Percentiles rank a stretch among this genome's conserved stretches.
phyloP scores from a whole-genome alignment of 169 alveolate species.

The Cryptosporidium felis region DNA sequence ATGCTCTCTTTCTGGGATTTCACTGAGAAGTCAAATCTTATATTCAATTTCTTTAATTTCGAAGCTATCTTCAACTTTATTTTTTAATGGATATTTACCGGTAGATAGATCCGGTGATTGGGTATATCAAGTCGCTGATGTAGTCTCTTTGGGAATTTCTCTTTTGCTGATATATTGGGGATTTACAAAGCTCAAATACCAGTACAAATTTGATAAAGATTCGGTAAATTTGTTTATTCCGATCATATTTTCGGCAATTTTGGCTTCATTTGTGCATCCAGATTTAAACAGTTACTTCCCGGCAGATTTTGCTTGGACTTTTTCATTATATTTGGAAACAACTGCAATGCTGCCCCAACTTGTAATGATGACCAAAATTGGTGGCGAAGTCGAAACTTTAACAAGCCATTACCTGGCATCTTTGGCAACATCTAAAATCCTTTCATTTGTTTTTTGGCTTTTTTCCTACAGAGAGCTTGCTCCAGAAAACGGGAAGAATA shows the following conservation, averaged over 20 bases:
- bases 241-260: constrained; percentile 71
- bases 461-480: constrained; percentile 78
- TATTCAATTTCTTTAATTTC: constrained; percentile 73
- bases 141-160: constrained; percentile 65
- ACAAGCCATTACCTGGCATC: constrained; percentile 81
- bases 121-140: constrained; percentile 78
- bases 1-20: constrained; percentile 63
- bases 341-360: constrained; percentile 79
- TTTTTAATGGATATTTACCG: constrained; percentile 79
- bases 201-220: constrained; percentile 75
- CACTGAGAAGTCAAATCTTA: constrained; percentile 49
- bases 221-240: constrained; percentile 70
- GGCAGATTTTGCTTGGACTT: constrained; percentile 80
- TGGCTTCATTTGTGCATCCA: constrained; percentile 76
- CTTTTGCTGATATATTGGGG: constrained; percentile 71
- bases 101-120: constrained; percentile 81
- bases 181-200: constrained; percentile 38
- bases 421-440: constrained; percentile 72
- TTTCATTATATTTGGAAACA: constrained; percentile 80
- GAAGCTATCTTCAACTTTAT: constrained; percentile 75
- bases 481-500: constrained; percentile 56
- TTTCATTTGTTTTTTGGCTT: constrained; percentile 79
- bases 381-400: constrained; percentile 79
- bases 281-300: constrained; percentile 74
- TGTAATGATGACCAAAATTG: constrained; percentile 77